Conservation (phyloP, 2,329 filamentous ascomycete genomes). For the Xenoacremonium recifei region DNA sequence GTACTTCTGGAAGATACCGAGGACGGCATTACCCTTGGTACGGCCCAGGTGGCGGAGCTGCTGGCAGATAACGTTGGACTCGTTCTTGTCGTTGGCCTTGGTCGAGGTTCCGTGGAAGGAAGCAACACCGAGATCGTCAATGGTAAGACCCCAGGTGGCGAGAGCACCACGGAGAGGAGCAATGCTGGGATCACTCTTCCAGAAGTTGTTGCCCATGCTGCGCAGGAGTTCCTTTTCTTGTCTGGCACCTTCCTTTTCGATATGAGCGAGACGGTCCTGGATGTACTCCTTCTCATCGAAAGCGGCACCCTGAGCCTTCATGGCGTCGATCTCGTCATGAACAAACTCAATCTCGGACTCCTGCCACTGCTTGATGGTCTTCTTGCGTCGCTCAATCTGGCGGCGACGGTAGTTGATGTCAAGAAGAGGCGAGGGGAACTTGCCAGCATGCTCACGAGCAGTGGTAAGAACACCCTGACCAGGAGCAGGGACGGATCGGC, state of each 20-base stretch:
- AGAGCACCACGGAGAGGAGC: slow-evolving; percentile 93
- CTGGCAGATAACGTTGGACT: slow-evolving; percentile 95
- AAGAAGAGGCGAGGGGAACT: slow-evolving; percentile 91
- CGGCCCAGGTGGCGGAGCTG: slow-evolving; percentile 94
- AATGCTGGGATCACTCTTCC: slow-evolving; percentile 92
- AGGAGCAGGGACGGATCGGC: slow-evolving; percentile 92
- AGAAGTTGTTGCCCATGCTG: slow-evolving; percentile 97
- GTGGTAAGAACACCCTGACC: slow-evolving; percentile 96
- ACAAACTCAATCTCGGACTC: slow-evolving; percentile 92
- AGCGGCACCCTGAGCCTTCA: slow-evolving; percentile 73
- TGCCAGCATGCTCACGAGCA: slow-evolving; percentile 84
- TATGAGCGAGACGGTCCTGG: slow-evolving; percentile 79
- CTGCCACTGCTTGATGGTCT: slow-evolving; percentile 94
- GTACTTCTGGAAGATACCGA: slow-evolving; percentile 99
- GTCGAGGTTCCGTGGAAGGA: slow-evolving; percentile 99
- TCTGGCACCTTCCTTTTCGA: slow-evolving; percentile 79
- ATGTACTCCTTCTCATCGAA: slow-evolving; percentile 85
- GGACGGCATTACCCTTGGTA: slow-evolving; percentile 90
- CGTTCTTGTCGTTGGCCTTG: slow-evolving; percentile 99
- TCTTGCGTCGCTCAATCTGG: slow-evolving; percentile 90
- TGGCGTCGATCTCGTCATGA: slow-evolving; percentile 86
- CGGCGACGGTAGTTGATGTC: slow-evolving; percentile 97
- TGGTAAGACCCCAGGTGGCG: slow-evolving; percentile 95
- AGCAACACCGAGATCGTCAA: slow-evolving; percentile 91
- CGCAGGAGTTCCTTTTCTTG: slow-evolving; percentile 92